phyloP scores from a whole-genome alignment of 345 rosid genomes.

The Kandelia obovata region DNA sequence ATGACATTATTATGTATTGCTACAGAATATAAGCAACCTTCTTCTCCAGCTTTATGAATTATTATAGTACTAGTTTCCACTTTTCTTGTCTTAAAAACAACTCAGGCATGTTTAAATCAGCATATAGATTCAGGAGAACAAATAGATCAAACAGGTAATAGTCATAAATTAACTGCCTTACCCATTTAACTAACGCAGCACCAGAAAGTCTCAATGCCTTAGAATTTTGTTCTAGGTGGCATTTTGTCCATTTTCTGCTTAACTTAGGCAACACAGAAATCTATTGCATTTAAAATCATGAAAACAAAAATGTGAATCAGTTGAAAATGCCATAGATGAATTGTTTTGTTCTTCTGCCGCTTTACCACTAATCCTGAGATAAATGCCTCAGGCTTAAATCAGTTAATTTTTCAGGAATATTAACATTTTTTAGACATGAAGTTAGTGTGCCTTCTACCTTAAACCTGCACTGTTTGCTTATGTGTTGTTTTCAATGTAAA shows the following conservation, averaged over 20 bases:
- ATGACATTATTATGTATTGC: no score
- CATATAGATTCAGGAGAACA: background rate
- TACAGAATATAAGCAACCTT: no score
- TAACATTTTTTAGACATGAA: background rate
- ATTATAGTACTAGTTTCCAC: no score
- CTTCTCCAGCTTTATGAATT: no score
- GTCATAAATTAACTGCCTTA: background rate
- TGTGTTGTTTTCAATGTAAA: background rate
- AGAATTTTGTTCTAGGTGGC: background rate
- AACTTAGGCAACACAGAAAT: background rate
- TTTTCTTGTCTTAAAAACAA: no score
- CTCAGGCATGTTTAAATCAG: background rate
- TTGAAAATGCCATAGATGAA: background rate
- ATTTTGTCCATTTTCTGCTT: background rate
- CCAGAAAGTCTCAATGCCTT: background rate
- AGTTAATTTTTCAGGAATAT: background rate
- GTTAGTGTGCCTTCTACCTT: constrained; percentile 6
- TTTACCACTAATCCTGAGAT: constrained; percentile 4
- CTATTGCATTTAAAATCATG: background rate
- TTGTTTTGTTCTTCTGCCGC: background rate
- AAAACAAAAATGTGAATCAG: background rate
- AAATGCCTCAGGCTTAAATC: background rate
- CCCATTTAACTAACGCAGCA: background rate
- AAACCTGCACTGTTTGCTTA: background rate
- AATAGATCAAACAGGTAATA: background rate